phyloP scores from a whole-genome alignment of 495 filamentous ascomycete species.

The Hypomontagnella submonticulosa region DNA sequence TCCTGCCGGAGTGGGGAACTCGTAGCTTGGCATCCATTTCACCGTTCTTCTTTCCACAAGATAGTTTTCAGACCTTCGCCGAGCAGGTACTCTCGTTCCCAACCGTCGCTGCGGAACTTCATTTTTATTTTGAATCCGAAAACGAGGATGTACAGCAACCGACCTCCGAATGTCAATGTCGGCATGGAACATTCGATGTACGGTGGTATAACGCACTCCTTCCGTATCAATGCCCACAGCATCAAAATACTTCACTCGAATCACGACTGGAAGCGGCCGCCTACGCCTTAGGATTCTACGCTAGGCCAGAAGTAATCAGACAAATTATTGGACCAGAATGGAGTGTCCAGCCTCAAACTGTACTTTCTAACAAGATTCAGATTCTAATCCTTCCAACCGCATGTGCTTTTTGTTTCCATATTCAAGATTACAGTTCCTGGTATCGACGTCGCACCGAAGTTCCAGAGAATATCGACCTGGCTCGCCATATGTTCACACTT shows the following conservation, averaged over 20 bases:
- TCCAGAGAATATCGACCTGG: neutral
- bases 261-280: constrained; percentile 1
- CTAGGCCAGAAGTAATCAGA: neutral
- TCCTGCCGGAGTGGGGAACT: no score
- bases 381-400: neutral
- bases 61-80: no score
- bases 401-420: no score
- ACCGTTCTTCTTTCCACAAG: no score
- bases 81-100: neutral
- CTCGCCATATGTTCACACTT: neutral
- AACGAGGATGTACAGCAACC: neutral
- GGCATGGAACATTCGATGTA: neutral
- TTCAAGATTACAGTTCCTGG: no score
- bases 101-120: neutral
- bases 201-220: constrained; percentile 8
- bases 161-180: neutral
- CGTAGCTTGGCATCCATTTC: no score
- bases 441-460: no score
- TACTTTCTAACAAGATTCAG: neutral
- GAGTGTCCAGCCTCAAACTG: neutral
- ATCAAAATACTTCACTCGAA: constrained; percentile 4
- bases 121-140: neutral
- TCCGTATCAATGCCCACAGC: constrained; percentile 23
- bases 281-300: neutral
- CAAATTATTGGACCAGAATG: constrained; percentile 24